Conservation (phyloP, 176 grass and related monocot species). For the Carex cristatella region DNA sequence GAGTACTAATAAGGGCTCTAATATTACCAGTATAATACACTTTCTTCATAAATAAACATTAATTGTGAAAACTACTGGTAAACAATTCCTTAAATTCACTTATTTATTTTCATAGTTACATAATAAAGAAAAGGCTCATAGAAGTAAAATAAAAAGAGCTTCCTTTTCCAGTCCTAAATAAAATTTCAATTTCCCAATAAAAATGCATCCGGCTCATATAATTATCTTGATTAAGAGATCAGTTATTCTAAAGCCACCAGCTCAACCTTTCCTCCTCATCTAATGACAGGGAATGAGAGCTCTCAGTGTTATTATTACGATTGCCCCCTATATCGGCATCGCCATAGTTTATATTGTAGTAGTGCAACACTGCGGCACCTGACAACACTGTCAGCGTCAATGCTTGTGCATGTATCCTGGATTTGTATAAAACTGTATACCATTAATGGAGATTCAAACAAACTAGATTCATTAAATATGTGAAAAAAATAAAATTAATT, state of each 20-base stretch:
- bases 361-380: slow-evolving; percentile 45
- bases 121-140: background rate
- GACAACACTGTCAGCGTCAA: slow-evolving; percentile 60
- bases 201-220: background rate
- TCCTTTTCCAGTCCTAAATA: background rate
- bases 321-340: background rate
- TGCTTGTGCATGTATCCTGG: slow-evolving; percentile 64
- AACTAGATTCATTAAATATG: too few species aligned
- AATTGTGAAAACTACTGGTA: too few species aligned
- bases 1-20: background rate
- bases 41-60: too few species aligned
- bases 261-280: background rate
- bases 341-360: slow-evolving; percentile 3
- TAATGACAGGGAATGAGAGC: too few species aligned
- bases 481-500: background rate
- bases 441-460: too few species aligned
- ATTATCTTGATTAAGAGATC: background rate
- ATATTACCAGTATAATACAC: too few species aligned
- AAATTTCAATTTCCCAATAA: background rate
- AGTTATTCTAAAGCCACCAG: background rate
- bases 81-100: too few species aligned
- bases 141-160: background rate
- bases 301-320: background rate
- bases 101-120: too few species aligned
- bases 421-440: background rate